Base-by-base conservation (phyloP, 352 stramenopile genomes). In the Pythium insidiosum region DNA sequence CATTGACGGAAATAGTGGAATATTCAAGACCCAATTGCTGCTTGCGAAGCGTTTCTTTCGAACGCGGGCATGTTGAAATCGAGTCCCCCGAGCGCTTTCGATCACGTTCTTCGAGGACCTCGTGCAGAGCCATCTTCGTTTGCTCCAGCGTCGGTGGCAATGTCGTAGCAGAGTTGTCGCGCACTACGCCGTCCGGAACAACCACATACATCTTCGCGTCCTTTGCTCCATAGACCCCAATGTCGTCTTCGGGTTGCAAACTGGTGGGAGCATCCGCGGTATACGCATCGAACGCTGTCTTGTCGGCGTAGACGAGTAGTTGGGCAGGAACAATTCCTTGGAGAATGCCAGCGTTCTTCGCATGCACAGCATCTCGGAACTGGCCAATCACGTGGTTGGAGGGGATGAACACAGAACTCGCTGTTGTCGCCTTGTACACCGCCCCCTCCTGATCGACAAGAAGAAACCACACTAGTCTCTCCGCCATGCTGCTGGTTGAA, bases 381-480 rank as follows among this genome's bases (percentile, higher is more conserved):
- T n/a, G n/a, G n/a, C n/a, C n/a, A n/a, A n/a, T n/a, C n/a, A n/a
- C n/a, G n/a, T n/a, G n/a, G n/a, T n/a, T n/a, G n/a, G n/a, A n/a
- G n/a, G n/a, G n/a, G n/a, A n/a, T n/a, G n/a, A n/a, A n/a, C n/a
- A n/a, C n/a, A n/a, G n/a, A n/a, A n/a, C n/a, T n/a, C n/a, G n/a
- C n/a, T n/a, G 21, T 52, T 22, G 45, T 52, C 3, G 35, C 45
- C 45, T 52, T 50, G 45, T 39, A 52, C 45, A 23, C 45, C 37
- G 11, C 45, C 18, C 45, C 45, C 45, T 52, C 24, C 26, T 52
- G 35, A 52, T 52, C 45, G 26, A 52, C 45, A 38, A 52, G 45
- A 44, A 52, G 45, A 52, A 52, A 52, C 45, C 45, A 52, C 19
- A 52, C 45, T 26, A 45, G 45, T 52, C 45, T 43, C 38, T 44